Evolutionary conservation across 208 protist species (phyloP).

Genomic region (Eutreptiella sp.): DNA sequence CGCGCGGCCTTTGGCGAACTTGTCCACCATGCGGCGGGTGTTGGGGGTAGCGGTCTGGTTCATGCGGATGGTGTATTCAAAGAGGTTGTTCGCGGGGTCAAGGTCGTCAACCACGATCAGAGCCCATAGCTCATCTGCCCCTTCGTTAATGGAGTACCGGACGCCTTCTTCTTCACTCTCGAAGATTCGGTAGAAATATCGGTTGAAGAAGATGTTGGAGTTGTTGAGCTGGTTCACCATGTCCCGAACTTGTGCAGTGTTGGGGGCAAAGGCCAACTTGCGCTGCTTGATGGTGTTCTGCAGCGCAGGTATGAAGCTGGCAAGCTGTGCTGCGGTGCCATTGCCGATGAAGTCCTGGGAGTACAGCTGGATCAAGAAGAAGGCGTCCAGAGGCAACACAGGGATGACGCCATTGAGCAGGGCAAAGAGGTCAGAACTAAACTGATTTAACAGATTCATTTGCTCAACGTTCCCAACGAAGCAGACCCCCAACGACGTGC

Average conservation of each 20-base stretch:
- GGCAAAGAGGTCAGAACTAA: no score
- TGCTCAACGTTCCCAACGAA: no score
- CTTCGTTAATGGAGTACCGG: background rate
- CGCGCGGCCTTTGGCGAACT: conserved; percentile 3
- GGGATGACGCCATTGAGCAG: no score
- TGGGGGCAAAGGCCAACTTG: no score
- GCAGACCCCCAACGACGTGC: no score
- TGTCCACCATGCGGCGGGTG: background rate
- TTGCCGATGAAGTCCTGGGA: no score
- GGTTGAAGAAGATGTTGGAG: conserved; percentile 7
- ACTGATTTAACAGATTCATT: no score
- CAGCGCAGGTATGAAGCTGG: no score
- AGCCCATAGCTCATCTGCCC: conserved; percentile 15
- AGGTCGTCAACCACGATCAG: conserved; percentile 7
- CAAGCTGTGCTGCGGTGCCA: no score
- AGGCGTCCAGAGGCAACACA: no score
- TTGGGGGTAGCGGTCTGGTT: conserved; percentile 13
- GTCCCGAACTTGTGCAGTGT: conserved; percentile 1
- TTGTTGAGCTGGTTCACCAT: background rate
- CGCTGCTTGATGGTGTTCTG: no score
- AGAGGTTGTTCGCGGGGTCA: conserved; percentile 2
- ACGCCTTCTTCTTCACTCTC: conserved; percentile 1
- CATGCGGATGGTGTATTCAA: conserved; percentile 17
- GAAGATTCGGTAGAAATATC: conserved; percentile 2
- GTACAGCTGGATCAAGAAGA: no score